Percentiles rank a stretch among this genome's conserved stretches.
These are phyloP conservation scores for Akanthomyces lecanii DNA, from an alignment of 2,329 filamentous ascomycete genomes.

Conservation along the genomic window DNA sequence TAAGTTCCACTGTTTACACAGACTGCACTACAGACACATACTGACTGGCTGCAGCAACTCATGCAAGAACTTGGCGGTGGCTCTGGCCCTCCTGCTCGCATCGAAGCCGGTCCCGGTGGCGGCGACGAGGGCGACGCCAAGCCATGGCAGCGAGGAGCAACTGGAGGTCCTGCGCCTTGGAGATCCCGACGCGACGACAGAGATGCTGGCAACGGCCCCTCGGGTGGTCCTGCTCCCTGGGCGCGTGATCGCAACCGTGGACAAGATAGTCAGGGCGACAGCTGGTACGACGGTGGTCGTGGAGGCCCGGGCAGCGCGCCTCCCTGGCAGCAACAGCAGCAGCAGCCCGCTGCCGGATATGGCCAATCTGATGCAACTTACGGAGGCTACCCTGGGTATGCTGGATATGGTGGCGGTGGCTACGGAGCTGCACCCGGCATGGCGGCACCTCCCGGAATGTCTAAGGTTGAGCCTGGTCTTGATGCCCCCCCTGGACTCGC, in stretches of 20 bases:
- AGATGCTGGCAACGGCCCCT: slow-evolving; percentile 36
- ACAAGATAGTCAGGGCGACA: slow-evolving; percentile 34
- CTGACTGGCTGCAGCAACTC: slow-evolving; percentile 66
- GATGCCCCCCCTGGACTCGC: slow-evolving; percentile 52
- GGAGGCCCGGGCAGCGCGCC: slow-evolving; percentile 22
- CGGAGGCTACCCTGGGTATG: slow-evolving; percentile 54
- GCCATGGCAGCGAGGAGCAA: slow-evolving; percentile 85
- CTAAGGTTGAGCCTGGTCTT: slow-evolving; percentile 42
- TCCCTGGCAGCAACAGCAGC: slow-evolving; percentile 47
- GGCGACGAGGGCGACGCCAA: slow-evolving; percentile 60
- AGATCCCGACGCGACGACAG: slow-evolving; percentile 51
- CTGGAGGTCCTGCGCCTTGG: slow-evolving; percentile 82
- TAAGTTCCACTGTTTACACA: slow-evolving; percentile 40
- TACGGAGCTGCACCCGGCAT: slow-evolving; percentile 41
- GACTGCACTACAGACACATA: not conserved
- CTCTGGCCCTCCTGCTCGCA: slow-evolving; percentile 67
- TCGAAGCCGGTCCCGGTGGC: slow-evolving; percentile 74
- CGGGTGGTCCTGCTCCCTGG: slow-evolving; percentile 54
- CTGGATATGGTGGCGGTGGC: slow-evolving; percentile 42
- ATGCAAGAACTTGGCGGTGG: slow-evolving; percentile 94
- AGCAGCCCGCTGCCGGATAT: slow-evolving; percentile 13
- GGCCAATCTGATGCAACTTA: slow-evolving; percentile 50
- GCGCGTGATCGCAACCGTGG: slow-evolving; percentile 54
- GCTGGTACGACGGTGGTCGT: slow-evolving; percentile 25
- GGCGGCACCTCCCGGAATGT: slow-evolving; percentile 38